phyloP scores from a whole-genome alignment of 2,329 filamentous ascomycete genomes.

The Diaporthe citri region DNA sequence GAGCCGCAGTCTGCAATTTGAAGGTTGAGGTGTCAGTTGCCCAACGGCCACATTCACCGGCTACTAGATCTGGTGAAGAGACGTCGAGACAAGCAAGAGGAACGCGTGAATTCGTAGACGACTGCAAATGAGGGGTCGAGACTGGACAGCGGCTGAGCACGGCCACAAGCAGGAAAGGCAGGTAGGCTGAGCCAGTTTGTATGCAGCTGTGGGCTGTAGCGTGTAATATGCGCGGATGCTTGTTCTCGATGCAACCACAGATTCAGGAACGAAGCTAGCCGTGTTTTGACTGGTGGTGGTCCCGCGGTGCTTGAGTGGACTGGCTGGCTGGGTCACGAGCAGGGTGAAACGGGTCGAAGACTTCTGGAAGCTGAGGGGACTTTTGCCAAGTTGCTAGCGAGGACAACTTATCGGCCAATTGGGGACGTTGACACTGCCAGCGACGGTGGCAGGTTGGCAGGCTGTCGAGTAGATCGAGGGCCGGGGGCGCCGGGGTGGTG shows the following conservation, averaged over 20 bases:
- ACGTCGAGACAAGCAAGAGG: neutral
- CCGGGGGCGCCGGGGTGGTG: neutral
- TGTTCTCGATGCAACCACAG: slow-evolving; percentile 15
- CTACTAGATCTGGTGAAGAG: neutral
- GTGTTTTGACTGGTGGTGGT: slow-evolving; percentile 23
- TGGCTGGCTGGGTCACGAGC: slow-evolving; percentile 26
- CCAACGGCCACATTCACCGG: neutral
- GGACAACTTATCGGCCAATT: slow-evolving; percentile 5
- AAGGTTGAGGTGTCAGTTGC: too few species aligned
- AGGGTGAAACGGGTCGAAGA: slow-evolving; percentile 26
- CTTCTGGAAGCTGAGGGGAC: slow-evolving; percentile 25
- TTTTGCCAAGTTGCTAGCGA: slow-evolving; percentile 9
- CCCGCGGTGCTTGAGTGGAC: slow-evolving; percentile 3
- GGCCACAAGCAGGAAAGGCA: neutral
- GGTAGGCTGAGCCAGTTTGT: neutral
- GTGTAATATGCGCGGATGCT: neutral
- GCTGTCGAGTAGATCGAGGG: neutral
- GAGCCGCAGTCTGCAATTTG: neutral
- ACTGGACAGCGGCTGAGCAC: slow-evolving; percentile 13
- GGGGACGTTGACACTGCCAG: neutral
- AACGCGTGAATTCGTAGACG: neutral
- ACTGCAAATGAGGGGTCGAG: slow-evolving; percentile 22
- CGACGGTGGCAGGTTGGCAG: neutral
- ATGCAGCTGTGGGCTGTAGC: neutral
- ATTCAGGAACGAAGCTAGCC: slow-evolving; percentile 19